Evolutionary conservation across 2,329 filamentous ascomycete species (phyloP).

Genomic region (Paramyrothecium sp.): DNA sequence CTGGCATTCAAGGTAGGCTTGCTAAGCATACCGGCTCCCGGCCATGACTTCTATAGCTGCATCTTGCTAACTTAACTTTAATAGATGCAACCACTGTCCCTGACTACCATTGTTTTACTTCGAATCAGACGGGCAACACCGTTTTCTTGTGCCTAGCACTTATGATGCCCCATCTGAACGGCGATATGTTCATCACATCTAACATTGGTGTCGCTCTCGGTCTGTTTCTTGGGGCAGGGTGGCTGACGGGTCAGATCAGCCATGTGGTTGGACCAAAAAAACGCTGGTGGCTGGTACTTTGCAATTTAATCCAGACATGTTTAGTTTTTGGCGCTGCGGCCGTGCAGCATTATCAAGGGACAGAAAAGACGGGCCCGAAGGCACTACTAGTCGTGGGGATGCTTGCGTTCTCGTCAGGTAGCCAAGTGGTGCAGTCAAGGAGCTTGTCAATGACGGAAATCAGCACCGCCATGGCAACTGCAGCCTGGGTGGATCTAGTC

Average conservation of each 20-base stretch:
- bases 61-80: background rate
- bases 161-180: slow-evolving; percentile 43
- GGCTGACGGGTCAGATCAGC: slow-evolving; percentile 55
- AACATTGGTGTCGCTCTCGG: slow-evolving; percentile 56
- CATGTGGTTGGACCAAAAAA: slow-evolving; percentile 49
- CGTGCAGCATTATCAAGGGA: slow-evolving; percentile 42
- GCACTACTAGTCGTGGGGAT: slow-evolving; percentile 47
- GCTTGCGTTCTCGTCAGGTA: slow-evolving; percentile 54
- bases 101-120: slow-evolving; percentile 61
- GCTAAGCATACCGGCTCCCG: background rate
- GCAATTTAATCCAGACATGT: slow-evolving; percentile 52
- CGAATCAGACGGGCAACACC: slow-evolving; percentile 66
- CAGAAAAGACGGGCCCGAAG: slow-evolving; percentile 28
- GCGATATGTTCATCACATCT: slow-evolving; percentile 46
- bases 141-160: slow-evolving; percentile 56
- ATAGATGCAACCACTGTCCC: slow-evolving; percentile 44
- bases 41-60: background rate
- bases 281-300: slow-evolving; percentile 52
- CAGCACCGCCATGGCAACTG: slow-evolving; percentile 63
- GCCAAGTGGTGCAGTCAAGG: slow-evolving; percentile 57
- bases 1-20: slow-evolving; percentile 46
- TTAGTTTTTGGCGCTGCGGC: slow-evolving; percentile 53
- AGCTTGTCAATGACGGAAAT: slow-evolving; percentile 58
- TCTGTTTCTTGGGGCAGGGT: slow-evolving; percentile 54
- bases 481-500: slow-evolving; percentile 59